These are phyloP conservation scores for Gaultheria prostrata DNA, from an alignment of 148 eudicot genomes.

Conservation along the genomic window DNA sequence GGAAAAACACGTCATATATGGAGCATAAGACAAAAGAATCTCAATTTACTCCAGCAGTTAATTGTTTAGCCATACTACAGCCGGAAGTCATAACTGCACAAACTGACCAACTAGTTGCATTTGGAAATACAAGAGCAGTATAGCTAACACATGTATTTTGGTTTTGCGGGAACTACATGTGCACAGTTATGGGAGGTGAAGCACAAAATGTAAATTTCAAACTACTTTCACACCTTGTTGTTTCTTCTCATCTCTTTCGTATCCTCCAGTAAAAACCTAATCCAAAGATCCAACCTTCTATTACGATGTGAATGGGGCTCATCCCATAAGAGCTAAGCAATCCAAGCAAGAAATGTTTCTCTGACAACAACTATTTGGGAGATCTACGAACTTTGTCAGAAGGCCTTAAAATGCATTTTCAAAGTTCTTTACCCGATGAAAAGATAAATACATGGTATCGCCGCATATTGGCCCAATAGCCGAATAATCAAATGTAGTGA, in stretches of 20 bases:
- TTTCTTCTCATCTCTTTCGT: neutral
- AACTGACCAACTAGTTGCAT: neutral
- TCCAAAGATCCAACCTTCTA: neutral
- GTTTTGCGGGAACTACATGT: neutral
- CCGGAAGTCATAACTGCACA: slow-evolving; percentile 9
- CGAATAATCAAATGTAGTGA: neutral
- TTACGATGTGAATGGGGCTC: neutral
- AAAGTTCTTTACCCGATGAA: neutral
- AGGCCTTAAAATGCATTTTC: slow-evolving; percentile 1
- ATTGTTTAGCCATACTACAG: slow-evolving; percentile 2
- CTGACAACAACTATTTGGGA: neutral
- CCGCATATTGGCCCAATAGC: neutral
- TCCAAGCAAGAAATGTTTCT: neutral
- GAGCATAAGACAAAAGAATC: neutral
- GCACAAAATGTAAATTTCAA: neutral
- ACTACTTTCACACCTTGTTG: neutral
- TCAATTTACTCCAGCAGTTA: neutral
- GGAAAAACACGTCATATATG: neutral
- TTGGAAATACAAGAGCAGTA: neutral
- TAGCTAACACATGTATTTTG: neutral
- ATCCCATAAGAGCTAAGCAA: neutral
- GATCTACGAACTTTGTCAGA: neutral
- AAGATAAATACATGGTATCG: neutral
- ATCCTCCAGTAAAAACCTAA: neutral
- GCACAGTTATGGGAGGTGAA: neutral